phyloP scores from a whole-genome alignment of 2,329 filamentous ascomycete species.

The Aspergillus unguis region DNA sequence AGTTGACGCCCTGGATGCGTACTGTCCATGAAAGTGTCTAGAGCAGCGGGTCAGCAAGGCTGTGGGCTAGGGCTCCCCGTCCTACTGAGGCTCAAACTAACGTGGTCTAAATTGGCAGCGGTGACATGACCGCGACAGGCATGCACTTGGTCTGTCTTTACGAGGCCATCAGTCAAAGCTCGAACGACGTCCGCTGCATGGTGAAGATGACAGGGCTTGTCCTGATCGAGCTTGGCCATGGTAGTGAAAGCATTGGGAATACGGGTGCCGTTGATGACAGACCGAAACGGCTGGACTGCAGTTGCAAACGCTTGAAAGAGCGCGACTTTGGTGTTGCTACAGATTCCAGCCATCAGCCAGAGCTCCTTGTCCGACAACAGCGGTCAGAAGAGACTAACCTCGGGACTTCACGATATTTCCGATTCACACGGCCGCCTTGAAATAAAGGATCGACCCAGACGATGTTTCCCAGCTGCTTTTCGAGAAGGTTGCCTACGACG shows the following conservation, averaged over 20 bases:
- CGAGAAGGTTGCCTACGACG: conserved; percentile 59
- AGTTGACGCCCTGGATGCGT: conserved; percentile 27
- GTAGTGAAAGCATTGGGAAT: conserved; percentile 54
- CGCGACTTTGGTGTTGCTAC: conserved; percentile 59
- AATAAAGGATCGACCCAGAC: conserved; percentile 60
- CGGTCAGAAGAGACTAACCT: conserved; percentile 34
- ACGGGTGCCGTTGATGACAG: conserved; percentile 48
- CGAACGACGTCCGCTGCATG: conserved; percentile 57
- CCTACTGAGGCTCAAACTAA: conserved; percentile 17
- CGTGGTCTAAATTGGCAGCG: conserved; percentile 32
- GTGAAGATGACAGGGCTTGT: conserved; percentile 56
- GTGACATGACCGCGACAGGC: conserved; percentile 34
- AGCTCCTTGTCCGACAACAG: conserved; percentile 10
- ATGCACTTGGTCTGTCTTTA: conserved; percentile 36
- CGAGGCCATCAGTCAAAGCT: conserved; percentile 43
- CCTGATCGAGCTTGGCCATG: conserved; percentile 54
- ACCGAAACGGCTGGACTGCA: conserved; percentile 51
- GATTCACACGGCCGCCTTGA: conserved; percentile 51
- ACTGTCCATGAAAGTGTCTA: conserved; percentile 34
- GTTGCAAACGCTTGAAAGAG: conserved; percentile 58
- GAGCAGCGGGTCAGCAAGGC: conserved; percentile 14
- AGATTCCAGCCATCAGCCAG: conserved; percentile 15
- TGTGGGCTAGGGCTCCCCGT: neutral
- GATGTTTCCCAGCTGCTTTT: conserved; percentile 51
- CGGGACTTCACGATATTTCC: conserved; percentile 60